These are phyloP conservation scores for Breviolum minutum DNA, from an alignment of 73 alveolate genomes.

Conservation along the genomic window DNA sequence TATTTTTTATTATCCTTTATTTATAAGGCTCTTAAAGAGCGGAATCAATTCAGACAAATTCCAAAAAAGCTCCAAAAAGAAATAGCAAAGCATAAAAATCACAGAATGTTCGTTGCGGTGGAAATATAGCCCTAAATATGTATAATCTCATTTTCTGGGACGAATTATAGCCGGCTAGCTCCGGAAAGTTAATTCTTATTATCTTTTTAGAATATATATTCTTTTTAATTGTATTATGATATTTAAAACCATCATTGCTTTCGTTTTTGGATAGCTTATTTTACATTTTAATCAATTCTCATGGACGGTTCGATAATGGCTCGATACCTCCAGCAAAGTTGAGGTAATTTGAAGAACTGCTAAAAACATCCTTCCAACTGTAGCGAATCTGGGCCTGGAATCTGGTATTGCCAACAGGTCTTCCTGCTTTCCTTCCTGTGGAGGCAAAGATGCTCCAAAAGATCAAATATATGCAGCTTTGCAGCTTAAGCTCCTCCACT, in stretches of 20 bases:
- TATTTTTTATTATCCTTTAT: background rate
- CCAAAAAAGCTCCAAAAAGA: too few relatives aligned
- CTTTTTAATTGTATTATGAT: background rate
- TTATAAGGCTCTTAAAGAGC: background rate
- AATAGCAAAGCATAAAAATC: background rate
- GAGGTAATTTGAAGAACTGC: too few relatives aligned
- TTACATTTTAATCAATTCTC: constrained; percentile 9
- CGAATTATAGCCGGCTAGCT: too few relatives aligned
- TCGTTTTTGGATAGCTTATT: too few relatives aligned
- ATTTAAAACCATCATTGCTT: too few relatives aligned
- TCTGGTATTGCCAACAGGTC: constrained; percentile 31
- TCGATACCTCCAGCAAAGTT: constrained; percentile 31
- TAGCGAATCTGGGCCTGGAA: constrained; percentile 7
- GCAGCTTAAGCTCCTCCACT: constrained; percentile 48
- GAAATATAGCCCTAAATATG: background rate
- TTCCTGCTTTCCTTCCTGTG: constrained; percentile 78
- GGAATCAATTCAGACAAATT: background rate
- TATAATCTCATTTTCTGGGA: too few relatives aligned
- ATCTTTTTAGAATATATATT: background rate
- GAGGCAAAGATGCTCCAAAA: background rate
- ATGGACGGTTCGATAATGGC: constrained; percentile 67
- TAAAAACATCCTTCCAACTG: too few relatives aligned
- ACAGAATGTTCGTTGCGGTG: too few relatives aligned
- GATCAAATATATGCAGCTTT: background rate
- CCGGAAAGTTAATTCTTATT: too few relatives aligned